Conservation (phyloP, 306 rosid genomes). For the Pterocarpus macrocarpus region DNA sequence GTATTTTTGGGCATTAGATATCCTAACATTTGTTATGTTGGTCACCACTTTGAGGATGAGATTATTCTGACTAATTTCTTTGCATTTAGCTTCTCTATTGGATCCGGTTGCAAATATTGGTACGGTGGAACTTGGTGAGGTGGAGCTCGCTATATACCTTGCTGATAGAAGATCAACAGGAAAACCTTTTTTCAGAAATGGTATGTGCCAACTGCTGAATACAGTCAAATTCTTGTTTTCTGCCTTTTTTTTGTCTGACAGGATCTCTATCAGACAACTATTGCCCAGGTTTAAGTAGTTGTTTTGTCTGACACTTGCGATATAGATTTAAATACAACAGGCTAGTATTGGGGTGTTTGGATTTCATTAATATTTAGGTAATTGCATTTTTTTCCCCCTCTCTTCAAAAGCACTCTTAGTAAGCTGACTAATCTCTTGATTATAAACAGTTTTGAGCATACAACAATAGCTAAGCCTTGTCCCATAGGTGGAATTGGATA, state of each 20-base stretch:
- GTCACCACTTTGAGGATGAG: conserved; percentile 12
- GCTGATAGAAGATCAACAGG: conserved; percentile 85
- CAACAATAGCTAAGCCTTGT: no score
- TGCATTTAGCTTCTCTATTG: conserved; percentile 69
- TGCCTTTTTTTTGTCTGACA: conserved; percentile 16
- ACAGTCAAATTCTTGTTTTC: conserved; percentile 20
- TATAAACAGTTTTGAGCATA: no score
- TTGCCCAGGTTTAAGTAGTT: conserved; percentile 10
- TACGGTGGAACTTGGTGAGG: conserved; percentile 80
- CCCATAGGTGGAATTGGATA: no score
- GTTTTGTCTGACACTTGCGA: conserved; percentile 10
- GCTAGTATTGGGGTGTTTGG: not conserved
- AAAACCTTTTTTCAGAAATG: conserved; percentile 77
- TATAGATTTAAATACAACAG: not conserved
- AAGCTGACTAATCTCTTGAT: no score
- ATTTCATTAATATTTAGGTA: not conserved
- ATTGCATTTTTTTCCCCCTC: no score
- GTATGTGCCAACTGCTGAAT: conserved; percentile 57
- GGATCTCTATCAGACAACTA: conserved; percentile 6
- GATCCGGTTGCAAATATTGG: conserved; percentile 74
- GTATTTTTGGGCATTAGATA: not conserved
- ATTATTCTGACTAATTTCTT: conserved; percentile 42
- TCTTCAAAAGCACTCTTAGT: no score
- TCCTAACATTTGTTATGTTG: conserved; percentile 1
- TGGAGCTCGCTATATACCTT: conserved; percentile 70